Evolutionary conservation across 1,284 basidiomycete genomes (phyloP), one percentile per base, ranked within the genome.

Genomic region (Apiotrichum domesticum): DNA sequence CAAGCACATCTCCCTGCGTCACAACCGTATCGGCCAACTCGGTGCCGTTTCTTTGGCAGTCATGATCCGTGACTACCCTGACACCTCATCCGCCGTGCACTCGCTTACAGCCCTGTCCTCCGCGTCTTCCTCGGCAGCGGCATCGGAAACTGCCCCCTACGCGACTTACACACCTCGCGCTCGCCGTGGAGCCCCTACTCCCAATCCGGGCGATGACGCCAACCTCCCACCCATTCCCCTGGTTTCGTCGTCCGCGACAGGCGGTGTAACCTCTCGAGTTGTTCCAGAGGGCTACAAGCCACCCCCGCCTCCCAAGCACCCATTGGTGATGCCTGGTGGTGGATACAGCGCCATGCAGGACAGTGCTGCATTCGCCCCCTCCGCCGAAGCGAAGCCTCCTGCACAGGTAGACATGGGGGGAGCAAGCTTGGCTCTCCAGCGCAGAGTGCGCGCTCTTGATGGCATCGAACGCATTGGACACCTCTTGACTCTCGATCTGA

Each of bases 31-130:
- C 65, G 84, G 82, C 41, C 81, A 85, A 0, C 83, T 86, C 0
- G 90, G 90, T 29, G 90, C 87, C 1, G 90, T 96, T 3, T 87
- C 90, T 0, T 80, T 97, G n/a, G 91, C 92, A 0, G 81, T 95
- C 51, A 94, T 96, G 89, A 91, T 96, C 62, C 85, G 88, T 56
- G 93, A 97, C 74, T 96, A 95, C 69, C 89, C 90, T 3, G 89
- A 93, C 66, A 80, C 76, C 55, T 10, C 47, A 1, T 77, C 67
- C 14, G 77, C 67, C 21, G 74, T 67, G 51, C 67, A 52, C 53
- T 55, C 63, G 59, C 41, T 70, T 61, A 61, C 49, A 41, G 64
- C 87, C 86, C 10, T 46, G 9, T 43, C 47, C 4, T 15, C 47
- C 7, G 9, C 15, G 10, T 13, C 47, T 35, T 11, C 32, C 33